phyloP scores from a whole-genome alignment of 345 rosid species.

The Syzygium oleosum region DNA sequence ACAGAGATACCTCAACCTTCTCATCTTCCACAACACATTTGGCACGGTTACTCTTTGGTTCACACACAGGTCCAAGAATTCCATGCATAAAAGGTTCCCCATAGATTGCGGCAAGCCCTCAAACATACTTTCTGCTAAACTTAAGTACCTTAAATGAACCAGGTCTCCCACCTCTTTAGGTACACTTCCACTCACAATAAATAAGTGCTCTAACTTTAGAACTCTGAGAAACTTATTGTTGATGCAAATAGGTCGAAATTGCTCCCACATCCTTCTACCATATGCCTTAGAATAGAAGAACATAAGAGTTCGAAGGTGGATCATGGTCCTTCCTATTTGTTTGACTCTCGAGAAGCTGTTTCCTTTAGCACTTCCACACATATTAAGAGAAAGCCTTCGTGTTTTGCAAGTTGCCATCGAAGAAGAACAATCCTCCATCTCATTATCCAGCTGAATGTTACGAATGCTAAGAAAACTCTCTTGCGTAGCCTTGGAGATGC shows the following conservation, averaged over 20 bases:
- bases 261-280: not conserved
- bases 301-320: slow-evolving; percentile 21
- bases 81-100: slow-evolving; percentile 17
- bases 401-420: not conserved
- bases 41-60: rapidly evolving
- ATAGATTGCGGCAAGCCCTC: slow-evolving; percentile 9
- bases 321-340: not conserved
- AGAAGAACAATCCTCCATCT: no score
- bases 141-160: not conserved
- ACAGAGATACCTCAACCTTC: slow-evolving; percentile 7
- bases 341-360: not conserved
- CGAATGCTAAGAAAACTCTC: no score
- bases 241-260: not conserved
- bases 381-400: not conserved
- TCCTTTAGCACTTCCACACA: not conserved
- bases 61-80: slow-evolving; percentile 9
- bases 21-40: slow-evolving; percentile 15
- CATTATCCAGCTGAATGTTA: no score
- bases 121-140: not conserved
- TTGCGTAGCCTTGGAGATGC: no score
- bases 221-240: not conserved
- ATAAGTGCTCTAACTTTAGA: rapidly evolving
- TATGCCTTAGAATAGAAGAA: not conserved
- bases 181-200: not conserved
- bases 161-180: not conserved